These are phyloP conservation scores for Tuctoria greenei DNA, from an alignment of 176 grass and related monocot species.

Conservation along the genomic window DNA sequence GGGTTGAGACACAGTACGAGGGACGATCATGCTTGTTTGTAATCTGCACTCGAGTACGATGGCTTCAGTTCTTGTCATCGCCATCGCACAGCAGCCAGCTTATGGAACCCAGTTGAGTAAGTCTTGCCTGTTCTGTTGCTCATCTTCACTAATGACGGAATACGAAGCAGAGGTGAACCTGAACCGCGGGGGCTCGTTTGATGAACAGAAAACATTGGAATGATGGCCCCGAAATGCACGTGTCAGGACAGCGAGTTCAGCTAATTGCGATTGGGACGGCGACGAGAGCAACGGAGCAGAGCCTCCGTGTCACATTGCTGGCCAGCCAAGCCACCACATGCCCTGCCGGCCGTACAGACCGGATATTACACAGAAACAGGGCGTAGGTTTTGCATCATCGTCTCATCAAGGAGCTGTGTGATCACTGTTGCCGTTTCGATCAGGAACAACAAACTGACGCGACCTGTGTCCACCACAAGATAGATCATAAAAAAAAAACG, in stretches of 20 bases:
- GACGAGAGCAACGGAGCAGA: constrained; percentile 14
- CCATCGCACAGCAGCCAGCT: constrained; percentile 2
- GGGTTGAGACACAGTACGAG: neutral
- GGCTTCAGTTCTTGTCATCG: neutral
- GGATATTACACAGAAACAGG: neutral
- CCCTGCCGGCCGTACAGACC: neutral
- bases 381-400: neutral
- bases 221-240: constrained; percentile 8
- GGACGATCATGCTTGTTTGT: neutral
- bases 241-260: constrained; percentile 22
- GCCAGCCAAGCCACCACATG: constrained; percentile 16
- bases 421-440: neutral
- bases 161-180: neutral
- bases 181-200: too few relatives aligned
- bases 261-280: constrained; percentile 31
- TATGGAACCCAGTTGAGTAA: neutral
- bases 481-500: neutral
- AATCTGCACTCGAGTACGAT: neutral
- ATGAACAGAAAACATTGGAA: too few relatives aligned
- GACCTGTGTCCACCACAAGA: neutral
- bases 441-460: neutral
- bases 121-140: neutral
- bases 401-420: neutral
- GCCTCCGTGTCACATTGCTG: neutral
- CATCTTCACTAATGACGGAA: neutral